A percentile compares a stretch with the other conserved stretches of the same genome.
Conservation (phyloP, 352 stramenopile species). For the Phytophthora vignae region DNA sequence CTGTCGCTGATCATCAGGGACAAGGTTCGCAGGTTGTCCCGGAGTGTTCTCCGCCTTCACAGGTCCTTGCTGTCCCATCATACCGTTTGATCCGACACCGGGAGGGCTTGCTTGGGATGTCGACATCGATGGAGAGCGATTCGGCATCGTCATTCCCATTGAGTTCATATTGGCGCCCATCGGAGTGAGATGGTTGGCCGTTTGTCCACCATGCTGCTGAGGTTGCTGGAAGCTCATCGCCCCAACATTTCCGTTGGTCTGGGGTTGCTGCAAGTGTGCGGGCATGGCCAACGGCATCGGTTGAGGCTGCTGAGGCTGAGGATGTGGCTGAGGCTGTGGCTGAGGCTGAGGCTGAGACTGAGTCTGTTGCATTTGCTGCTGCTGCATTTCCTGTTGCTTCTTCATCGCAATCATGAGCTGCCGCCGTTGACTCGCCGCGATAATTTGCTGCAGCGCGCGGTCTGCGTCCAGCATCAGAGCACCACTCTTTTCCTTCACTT, state of each 20-base stretch:
- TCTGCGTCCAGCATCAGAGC: slow-evolving; percentile 86
- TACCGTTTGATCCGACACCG: slow-evolving; percentile 14
- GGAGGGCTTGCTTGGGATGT: slow-evolving; percentile 15
- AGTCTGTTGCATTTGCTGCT: slow-evolving; percentile 41
- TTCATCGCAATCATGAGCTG: slow-evolving; percentile 57
- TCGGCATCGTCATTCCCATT: slow-evolving; percentile 39
- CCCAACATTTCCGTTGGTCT: slow-evolving; percentile 23
- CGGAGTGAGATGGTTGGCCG: slow-evolving; percentile 4
- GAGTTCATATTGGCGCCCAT: slow-evolving; percentile 24
- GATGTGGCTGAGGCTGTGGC: no score
- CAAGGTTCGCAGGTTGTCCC: slow-evolving; percentile 52
- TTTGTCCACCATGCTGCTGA: slow-evolving; percentile 32
- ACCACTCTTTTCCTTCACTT: slow-evolving; percentile 93
- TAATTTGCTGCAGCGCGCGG: slow-evolving; percentile 81
- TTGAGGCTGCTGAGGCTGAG: slow-evolving; percentile 19
- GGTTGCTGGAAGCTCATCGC: slow-evolving; percentile 36
- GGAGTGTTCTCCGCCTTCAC: slow-evolving; percentile 30
- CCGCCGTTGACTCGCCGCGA: slow-evolving; percentile 70
- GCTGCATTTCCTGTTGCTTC: slow-evolving; percentile 47
- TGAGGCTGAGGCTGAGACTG: not conserved
- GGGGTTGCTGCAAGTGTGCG: slow-evolving; percentile 39
- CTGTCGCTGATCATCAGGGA: slow-evolving; percentile 76
- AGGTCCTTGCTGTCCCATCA: slow-evolving; percentile 26
- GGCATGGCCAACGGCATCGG: slow-evolving; percentile 36
- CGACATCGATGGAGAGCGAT: slow-evolving; percentile 14